Base-by-base conservation (phyloP, 2,329 filamentous ascomycete species). In the Colletotrichum theobromicola region DNA sequence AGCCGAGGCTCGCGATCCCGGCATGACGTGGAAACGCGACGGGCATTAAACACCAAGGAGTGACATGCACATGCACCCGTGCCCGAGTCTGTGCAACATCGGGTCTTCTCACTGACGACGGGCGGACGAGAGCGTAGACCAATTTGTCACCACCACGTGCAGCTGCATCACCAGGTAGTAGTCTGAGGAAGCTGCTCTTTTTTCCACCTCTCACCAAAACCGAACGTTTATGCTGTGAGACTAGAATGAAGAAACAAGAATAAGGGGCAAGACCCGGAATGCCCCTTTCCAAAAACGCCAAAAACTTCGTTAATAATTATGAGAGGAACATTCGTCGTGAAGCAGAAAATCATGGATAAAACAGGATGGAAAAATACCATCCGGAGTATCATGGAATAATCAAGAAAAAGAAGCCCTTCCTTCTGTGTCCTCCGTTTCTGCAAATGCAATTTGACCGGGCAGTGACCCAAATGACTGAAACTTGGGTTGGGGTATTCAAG, bases 331-430 rank as follows among this genome's bases (percentile, higher is more conserved):
- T 63, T 75, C 26, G 63, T 75, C 72, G 53, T 75, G 21, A 75
- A 58, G 35, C n/a, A 67, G n/a, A 18, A 32, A 46, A 30, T 63
- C 42, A 63, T 37, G 46, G 62, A 61, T 71, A 72, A 71, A 67
- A 67, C 35, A 62, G 63, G 72, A 63, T 67, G 68, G 32, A 50
- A 50, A 46, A 50, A n/a, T 18, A 21, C 61, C 68, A 60, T n/a
- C 72, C 63, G 68, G 68, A 75, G 72, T 75, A 75, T 75, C 62
- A 65, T 72, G 68, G 57, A 67, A 67, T 10, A 72, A 75, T 35
- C 32, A 75, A 58, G 53, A 70, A 63, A 64, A 7, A 16, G 2
- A 60, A 60, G 28, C 26, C 55, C 30, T 18, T 18, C 46, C 24
- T 13, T 30, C 24, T 37, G 16, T 55, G 26, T 24, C 18, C 35